Evolutionary conservation across 441 rosid genomes (phyloP), one percentile per base, ranked within the genome.

Genomic region (Populus hybrid): DNA sequence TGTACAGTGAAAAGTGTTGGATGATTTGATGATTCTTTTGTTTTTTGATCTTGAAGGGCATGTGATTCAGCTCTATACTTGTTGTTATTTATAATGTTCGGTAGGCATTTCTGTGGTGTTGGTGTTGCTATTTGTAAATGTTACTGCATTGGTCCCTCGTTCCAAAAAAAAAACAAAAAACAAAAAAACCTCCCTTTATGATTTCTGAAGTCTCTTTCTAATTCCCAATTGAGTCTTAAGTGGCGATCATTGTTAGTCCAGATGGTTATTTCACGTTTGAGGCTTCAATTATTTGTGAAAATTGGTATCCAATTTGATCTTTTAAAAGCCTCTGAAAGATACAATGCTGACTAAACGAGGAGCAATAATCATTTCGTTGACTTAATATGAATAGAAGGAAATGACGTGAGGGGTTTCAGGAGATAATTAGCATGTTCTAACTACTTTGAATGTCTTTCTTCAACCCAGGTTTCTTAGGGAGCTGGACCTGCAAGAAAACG

Each of bases 401-500:
- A 6, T 19, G 79, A n/a, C 0, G 3, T 12, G 24, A 18, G 34
- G 6, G 34, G 1, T 10, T 19, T 9, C 7, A n/a, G 21, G 26
- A 21, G 73, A 12, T 5, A 21, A 28, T 12, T 35, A 16, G 19
- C 23, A 24, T 67, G 64, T 46, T 65, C 36, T 75, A 19, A 3
- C 26, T 76, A 35, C 36, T 71, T 50, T 34, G 5, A 36, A 2
- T 66, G 6, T 5, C 16, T 79, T 36, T 71, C 35, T 81, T 74
- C 69, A 19, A 36, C 76, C 26, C 85, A 95, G 98, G 90, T 82
- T 36, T 76, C 91, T 95, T 64, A 87, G 83, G 74, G 99, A 95
- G 87, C 91, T 95, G 79, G 99, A 95, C 83, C 89, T 95, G 88
- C 97, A 92, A 86, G 99, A 95, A 83, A 93, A 91, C 78, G 98